Conservation (phyloP, 2,329 filamentous ascomycete genomes). For the Aspergillus novofumigatus region DNA sequence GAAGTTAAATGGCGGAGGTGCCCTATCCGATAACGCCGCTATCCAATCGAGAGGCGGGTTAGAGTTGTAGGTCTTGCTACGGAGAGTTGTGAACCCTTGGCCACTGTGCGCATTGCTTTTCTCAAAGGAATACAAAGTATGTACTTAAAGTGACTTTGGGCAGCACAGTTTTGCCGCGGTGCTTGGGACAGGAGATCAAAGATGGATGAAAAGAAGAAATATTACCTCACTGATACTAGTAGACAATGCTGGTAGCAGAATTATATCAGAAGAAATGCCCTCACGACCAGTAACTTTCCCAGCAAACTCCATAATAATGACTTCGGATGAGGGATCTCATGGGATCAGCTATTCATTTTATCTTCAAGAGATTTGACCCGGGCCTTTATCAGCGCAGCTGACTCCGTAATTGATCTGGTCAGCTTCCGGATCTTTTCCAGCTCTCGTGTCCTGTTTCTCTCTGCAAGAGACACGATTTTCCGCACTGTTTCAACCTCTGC, state of each 20-base stretch:
- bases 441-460: slow-evolving; percentile 18
- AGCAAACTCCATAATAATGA: not conserved
- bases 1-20: not conserved
- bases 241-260: not conserved
- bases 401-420: slow-evolving; percentile 13
- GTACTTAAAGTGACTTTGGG: not conserved
- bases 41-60: not conserved
- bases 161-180: not conserved
- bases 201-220: not conserved
- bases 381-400: slow-evolving; percentile 10
- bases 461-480: slow-evolving; percentile 13
- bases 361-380: slow-evolving; percentile 10
- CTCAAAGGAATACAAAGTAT: not conserved
- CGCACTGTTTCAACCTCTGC: slow-evolving; percentile 20
- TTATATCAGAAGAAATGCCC: not conserved
- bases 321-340: not conserved
- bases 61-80: not conserved
- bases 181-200: not conserved
- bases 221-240: not conserved
- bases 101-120: not conserved
- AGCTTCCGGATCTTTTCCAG: slow-evolving; percentile 14
- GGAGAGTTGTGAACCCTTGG: not conserved
- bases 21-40: not conserved
- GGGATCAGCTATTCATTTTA: not conserved
- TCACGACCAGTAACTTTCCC: not conserved